These are phyloP conservation scores for Trichosporon sp. DNA, from an alignment of 1,284 basidiomycete genomes.

Conservation along the genomic window DNA sequence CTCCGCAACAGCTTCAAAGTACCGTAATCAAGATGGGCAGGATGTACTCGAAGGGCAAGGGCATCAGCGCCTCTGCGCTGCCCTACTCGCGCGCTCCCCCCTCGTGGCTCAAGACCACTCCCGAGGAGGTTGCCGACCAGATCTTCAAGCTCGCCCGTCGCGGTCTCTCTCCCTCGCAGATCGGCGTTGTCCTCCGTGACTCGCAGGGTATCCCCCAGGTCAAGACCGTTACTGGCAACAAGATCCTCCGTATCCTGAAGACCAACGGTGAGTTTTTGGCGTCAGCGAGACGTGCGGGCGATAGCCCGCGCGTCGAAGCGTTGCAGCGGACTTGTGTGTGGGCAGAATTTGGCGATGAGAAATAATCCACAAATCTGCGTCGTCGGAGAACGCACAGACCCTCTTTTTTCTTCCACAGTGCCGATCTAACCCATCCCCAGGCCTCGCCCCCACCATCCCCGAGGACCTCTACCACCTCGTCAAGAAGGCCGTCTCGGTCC, in stretches of 20 bases:
- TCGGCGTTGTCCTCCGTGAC: conserved; percentile 96
- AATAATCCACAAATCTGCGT: no score
- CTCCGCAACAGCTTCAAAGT: conserved; percentile 3
- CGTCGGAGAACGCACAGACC: no score
- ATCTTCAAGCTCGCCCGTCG: conserved; percentile 97
- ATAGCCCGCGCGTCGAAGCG: no score
- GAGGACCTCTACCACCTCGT: conserved; percentile 99
- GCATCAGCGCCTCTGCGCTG: conserved; percentile 96
- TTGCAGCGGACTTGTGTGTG: no score
- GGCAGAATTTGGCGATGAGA: no score
- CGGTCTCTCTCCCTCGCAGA: conserved; percentile 95
- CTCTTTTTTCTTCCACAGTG: no score
- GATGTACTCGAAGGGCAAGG: conserved; percentile 68
- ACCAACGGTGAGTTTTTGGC: conserved; percentile 80
- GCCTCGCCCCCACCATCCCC: conserved; percentile 93
- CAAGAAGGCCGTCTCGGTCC: conserved; percentile 98
- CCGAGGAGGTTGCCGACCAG: conserved; percentile 91
- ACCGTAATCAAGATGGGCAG: conserved; percentile 19
- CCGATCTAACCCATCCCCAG: conserved; percentile 48
- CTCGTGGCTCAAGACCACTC: conserved; percentile 92
- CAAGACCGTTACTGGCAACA: conserved; percentile 97
- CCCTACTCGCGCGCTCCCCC: conserved; percentile 94
- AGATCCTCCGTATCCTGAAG: conserved; percentile 98
- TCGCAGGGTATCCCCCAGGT: conserved; percentile 94
- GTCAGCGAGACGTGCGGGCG: not conserved